Percentiles rank a stretch among this genome's conserved stretches.
These are phyloP conservation scores for Russula compacta DNA, from an alignment of 768 basidiomycete genomes.

Conservation along the genomic window DNA sequence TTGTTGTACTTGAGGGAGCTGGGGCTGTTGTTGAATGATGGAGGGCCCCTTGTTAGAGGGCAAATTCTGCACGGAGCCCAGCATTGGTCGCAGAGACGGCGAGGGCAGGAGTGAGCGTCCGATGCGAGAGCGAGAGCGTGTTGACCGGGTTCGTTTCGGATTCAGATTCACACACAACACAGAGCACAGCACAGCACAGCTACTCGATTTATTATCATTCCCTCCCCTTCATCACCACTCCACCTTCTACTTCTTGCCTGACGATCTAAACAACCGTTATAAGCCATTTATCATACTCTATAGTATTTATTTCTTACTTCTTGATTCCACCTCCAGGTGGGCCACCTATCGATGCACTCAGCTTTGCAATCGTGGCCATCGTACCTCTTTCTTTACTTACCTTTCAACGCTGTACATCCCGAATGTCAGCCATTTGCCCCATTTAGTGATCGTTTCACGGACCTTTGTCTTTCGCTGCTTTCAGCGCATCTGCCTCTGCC, in stretches of 20 bases:
- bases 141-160: too few relatives aligned
- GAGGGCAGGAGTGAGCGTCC: slow-evolving; percentile 22
- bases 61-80: slow-evolving; percentile 52
- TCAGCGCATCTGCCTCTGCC: slow-evolving; percentile 61
- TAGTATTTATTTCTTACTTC: slow-evolving; percentile 46
- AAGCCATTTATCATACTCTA: not conserved
- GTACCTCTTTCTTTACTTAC: slow-evolving; percentile 30
- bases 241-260: slow-evolving; percentile 53
- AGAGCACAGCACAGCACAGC: too few relatives aligned
- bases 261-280: slow-evolving; percentile 39
- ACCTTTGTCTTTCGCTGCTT: slow-evolving; percentile 70
- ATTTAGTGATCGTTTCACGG: slow-evolving; percentile 19
- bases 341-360: slow-evolving; percentile 39
- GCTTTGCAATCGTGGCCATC: not conserved
- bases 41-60: slow-evolving; percentile 22
- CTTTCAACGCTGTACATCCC: slow-evolving; percentile 40
- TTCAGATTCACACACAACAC: too few relatives aligned
- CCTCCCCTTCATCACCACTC: not conserved
- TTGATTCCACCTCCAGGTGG: slow-evolving; percentile 72
- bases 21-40: slow-evolving; percentile 46
- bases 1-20: slow-evolving; percentile 43
- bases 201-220: not conserved
- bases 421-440: not conserved
- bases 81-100: slow-evolving; percentile 39
- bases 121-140: not conserved